Evolutionary conservation across 192 early-diverging fungal genomes (phyloP).

Genomic region (Podila horticola): DNA sequence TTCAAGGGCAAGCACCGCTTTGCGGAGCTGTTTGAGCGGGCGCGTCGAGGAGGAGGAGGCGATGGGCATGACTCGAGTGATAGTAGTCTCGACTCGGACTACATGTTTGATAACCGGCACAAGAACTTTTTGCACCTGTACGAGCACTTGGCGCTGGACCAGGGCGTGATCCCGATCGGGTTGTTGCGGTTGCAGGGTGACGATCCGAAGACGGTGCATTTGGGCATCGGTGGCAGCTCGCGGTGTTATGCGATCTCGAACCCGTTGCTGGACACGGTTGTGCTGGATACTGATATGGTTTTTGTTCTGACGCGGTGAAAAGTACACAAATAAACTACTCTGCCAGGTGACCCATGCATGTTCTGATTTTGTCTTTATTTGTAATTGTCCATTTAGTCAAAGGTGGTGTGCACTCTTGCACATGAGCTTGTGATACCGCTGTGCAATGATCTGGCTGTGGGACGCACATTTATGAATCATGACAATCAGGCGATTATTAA

Average conservation of each 20-base stretch:
- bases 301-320: conserved; percentile 60
- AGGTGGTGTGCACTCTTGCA: not conserved
- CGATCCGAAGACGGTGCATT: conserved; percentile 53
- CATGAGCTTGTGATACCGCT: too few species aligned
- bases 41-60: not conserved
- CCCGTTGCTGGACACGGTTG: conserved; percentile 64
- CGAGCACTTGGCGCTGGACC: conserved; percentile 61
- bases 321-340: not conserved
- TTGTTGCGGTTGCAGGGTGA: conserved; percentile 47
- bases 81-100: conserved; percentile 36
- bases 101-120: conserved; percentile 46
- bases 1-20: conserved; percentile 36
- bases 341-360: too few species aligned
- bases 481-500: too few species aligned
- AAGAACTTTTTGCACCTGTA: conserved; percentile 64
- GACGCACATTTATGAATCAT: too few species aligned
- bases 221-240: conserved; percentile 57
- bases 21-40: conserved; percentile 17
- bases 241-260: conserved; percentile 75
- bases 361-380: too few species aligned
- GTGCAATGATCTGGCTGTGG: too few species aligned
- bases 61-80: not conserved
- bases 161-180: conserved; percentile 68
- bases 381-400: too few species aligned
- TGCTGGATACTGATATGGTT: conserved; percentile 65